These are phyloP conservation scores for Vitis hybrid DNA, from an alignment of 177 flowering plant genomes.

Conservation along the genomic window DNA sequence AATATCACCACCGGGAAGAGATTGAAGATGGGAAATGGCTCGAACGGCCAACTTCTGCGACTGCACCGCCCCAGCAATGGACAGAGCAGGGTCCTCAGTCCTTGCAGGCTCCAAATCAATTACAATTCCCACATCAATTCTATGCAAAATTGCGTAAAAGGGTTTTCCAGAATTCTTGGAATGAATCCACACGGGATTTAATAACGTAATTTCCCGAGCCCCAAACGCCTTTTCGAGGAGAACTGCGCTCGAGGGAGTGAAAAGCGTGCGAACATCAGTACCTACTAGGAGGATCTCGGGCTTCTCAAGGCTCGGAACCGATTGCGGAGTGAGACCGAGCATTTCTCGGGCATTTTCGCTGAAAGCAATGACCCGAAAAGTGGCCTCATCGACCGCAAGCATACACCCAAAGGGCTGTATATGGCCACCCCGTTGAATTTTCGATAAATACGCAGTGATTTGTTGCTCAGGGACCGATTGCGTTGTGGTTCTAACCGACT, in stretches of 20 bases:
- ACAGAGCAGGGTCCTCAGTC: constrained; percentile 89
- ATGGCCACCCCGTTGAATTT: constrained; percentile 85
- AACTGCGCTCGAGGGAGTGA: constrained; percentile 55
- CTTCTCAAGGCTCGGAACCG: constrained; percentile 68
- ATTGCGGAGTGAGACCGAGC: constrained; percentile 69
- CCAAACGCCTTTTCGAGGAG: constrained; percentile 76
- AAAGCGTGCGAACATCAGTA: constrained; percentile 69
- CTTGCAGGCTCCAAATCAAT: constrained; percentile 95
- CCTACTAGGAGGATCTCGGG: constrained; percentile 53
- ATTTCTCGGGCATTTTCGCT: constrained; percentile 78
- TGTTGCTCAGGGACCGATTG: constrained; percentile 78
- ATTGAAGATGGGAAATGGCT: constrained; percentile 84
- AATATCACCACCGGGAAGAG: constrained; percentile 89
- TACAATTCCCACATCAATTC: constrained; percentile 95
- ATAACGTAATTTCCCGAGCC: constrained; percentile 73
- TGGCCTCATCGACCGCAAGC: constrained; percentile 75
- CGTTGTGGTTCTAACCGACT: constrained; percentile 49
- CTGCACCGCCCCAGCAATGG: constrained; percentile 97
- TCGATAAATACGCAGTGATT: constrained; percentile 75
- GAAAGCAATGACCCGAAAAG: constrained; percentile 61
- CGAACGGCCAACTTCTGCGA: constrained; percentile 95
- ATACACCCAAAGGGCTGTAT: constrained; percentile 94
- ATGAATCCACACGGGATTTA: constrained; percentile 90
- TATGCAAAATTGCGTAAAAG: constrained; percentile 89
- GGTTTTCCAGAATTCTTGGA: constrained; percentile 76